These are phyloP conservation scores for Panicum miliaceum DNA, from an alignment of 176 grass and related monocot species.

Conservation along the genomic window DNA sequence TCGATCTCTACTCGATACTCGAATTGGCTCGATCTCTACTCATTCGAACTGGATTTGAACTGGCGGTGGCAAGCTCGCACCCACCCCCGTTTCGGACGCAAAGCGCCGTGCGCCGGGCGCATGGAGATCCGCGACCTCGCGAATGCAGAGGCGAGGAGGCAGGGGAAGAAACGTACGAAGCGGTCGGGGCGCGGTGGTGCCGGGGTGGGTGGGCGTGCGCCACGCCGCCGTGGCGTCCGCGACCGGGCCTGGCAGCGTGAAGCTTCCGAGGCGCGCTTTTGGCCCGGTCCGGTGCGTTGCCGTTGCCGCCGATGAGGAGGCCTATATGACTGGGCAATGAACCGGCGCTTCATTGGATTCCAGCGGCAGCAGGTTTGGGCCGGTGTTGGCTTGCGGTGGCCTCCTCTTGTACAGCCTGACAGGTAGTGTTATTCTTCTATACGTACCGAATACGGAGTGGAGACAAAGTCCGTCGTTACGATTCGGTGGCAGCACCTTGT, in stretches of 20 bases:
- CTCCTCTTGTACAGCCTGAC: constrained; percentile 7
- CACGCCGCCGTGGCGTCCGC: background rate
- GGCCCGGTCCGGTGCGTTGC: background rate
- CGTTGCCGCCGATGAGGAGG: background rate
- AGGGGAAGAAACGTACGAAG: background rate
- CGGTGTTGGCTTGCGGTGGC: constrained; percentile 1
- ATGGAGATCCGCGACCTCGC: constrained; percentile 43
- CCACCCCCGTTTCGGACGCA: background rate
- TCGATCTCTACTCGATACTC: background rate
- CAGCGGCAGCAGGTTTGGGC: background rate
- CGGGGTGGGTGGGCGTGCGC: background rate
- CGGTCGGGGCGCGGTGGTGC: background rate
- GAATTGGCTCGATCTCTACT: background rate
- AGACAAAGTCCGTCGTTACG: background rate
- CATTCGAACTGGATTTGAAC: constrained; percentile 12
- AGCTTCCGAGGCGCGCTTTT: constrained; percentile 13
- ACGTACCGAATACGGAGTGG: background rate
- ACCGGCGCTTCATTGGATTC: constrained; percentile 15
- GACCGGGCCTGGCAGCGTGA: background rate
- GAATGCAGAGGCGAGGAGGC: background rate
- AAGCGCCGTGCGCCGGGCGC: background rate
- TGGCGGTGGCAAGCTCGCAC: background rate
- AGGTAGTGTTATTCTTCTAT: constrained; percentile 5
- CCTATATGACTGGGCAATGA: background rate
- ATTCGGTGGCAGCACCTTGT: constrained; percentile 3